These are phyloP conservation scores for Fusarium xylarioides DNA, from an alignment of 2,329 filamentous ascomycete species.

Conservation along the genomic window DNA sequence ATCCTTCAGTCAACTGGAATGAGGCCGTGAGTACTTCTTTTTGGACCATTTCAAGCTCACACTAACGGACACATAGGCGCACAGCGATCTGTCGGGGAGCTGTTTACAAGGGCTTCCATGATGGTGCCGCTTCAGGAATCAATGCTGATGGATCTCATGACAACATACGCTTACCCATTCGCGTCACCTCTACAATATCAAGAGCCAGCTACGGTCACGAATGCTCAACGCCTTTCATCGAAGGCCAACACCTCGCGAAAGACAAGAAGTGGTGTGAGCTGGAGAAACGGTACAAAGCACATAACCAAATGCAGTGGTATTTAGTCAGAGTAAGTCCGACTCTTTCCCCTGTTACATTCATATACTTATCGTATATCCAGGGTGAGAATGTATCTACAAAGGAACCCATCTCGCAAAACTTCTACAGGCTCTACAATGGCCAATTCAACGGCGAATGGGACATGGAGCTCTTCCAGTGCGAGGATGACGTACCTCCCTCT, in stretches of 20 bases:
- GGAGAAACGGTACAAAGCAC: not conserved
- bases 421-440: not conserved
- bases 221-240: not conserved
- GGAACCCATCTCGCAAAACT: not conserved
- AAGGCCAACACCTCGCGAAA: not conserved
- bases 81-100: not conserved
- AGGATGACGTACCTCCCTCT: not conserved
- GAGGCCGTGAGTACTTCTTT: not conserved
- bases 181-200: not conserved
- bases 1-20: not conserved
- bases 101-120: not conserved
- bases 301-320: not conserved
- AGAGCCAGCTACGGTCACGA: not conserved
- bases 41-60: not conserved
- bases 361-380: not conserved
- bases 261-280: not conserved
- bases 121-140: not conserved
- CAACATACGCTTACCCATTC: not conserved
- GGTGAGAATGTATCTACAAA: not conserved
- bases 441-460: not conserved
- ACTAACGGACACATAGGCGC: not conserved
- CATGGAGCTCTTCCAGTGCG: not conserved
- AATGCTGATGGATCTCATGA: not conserved
- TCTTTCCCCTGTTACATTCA: not conserved
- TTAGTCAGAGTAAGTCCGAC: not conserved